phyloP scores from a whole-genome alignment of 768 basidiomycete species.

The Suillus brevipes region DNA sequence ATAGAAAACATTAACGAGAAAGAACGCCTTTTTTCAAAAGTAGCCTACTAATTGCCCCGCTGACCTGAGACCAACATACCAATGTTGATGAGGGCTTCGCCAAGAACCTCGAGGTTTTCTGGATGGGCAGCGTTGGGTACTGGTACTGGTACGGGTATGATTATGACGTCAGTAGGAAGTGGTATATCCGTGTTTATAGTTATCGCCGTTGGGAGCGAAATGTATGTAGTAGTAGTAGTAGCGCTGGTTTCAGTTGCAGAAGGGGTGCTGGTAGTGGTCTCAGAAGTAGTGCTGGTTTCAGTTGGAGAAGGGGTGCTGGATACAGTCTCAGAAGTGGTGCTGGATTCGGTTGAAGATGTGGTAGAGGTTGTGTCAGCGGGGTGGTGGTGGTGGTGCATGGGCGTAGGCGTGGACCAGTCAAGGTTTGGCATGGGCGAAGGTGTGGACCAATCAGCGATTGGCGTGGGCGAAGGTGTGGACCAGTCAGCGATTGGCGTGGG shows the following conservation, averaged over 20 bases:
- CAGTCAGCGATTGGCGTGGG: not conserved
- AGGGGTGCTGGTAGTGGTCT: not conserved
- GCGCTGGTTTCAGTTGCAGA: not conserved
- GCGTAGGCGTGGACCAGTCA: not conserved
- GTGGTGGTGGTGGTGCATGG: not conserved
- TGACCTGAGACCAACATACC: not conserved
- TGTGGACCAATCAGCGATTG: not conserved
- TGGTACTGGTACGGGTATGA: too few species aligned
- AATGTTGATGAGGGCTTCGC: not conserved
- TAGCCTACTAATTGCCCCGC: not conserved
- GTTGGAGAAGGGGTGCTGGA: not conserved
- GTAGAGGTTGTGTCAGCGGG: not conserved
- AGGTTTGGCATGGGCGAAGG: not conserved
- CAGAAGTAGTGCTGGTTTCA: not conserved
- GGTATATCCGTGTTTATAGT: not conserved
- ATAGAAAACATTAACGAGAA: not conserved
- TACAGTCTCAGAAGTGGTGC: not conserved
- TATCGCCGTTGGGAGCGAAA: not conserved
- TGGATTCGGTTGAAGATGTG: not conserved
- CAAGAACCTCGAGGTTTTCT: not conserved
- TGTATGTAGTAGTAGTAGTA: not conserved
- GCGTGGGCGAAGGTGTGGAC: not conserved
- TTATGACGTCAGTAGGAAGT: not conserved
- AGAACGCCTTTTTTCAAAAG: not conserved
- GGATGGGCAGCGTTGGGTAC: not conserved